phyloP scores from a whole-genome alignment of 2,329 filamentous ascomycete species.

The Aureobasidium lini region DNA sequence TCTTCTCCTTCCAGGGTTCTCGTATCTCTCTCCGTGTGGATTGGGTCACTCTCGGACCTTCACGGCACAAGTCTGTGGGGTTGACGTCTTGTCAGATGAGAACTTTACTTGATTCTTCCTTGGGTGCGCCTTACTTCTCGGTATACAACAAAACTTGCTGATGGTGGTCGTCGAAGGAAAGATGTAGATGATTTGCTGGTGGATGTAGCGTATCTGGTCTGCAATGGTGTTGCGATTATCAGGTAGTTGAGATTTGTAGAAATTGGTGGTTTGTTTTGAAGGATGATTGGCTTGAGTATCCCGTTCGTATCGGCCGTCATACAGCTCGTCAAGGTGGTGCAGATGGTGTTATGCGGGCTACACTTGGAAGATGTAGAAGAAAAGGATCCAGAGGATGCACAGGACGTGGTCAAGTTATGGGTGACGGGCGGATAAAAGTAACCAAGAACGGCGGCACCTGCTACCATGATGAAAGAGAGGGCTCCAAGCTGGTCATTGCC shows the following conservation, averaged over 20 bases:
- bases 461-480: slow-evolving; percentile 6
- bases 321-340: neutral
- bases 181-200: neutral
- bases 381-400: neutral
- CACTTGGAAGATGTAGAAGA: neutral
- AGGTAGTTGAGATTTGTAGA: no score
- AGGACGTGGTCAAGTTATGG: slow-evolving; percentile 4
- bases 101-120: neutral
- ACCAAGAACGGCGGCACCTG: slow-evolving; percentile 3
- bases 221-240: no score
- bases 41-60: neutral
- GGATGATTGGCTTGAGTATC: no score
- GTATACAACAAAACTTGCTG: neutral
- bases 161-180: neutral
- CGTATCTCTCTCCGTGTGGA: neutral
- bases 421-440: neutral
- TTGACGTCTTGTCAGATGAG: neutral
- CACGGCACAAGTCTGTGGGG: neutral
- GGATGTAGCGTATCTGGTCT: no score
- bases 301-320: no score
- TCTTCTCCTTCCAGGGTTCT: neutral
- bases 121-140: neutral
- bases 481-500: slow-evolving; percentile 10
- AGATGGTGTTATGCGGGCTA: neutral
- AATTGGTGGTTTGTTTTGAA: no score